These are phyloP conservation scores for Chlamydomonas reinhardtii DNA, from an alignment of 163 green algal species.

Conservation along the genomic window DNA sequence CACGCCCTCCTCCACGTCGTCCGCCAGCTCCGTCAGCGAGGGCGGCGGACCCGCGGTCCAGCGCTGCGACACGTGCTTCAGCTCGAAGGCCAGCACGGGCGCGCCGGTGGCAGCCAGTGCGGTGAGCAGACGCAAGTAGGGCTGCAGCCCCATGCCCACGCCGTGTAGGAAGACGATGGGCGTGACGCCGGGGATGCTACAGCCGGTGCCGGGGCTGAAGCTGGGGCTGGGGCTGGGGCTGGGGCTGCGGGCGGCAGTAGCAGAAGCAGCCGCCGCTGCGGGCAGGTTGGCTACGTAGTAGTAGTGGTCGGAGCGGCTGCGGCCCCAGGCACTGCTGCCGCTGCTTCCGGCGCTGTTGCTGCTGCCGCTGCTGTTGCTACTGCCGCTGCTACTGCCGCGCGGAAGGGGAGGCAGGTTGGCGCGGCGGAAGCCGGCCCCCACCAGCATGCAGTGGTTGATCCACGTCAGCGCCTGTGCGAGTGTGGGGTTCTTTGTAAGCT, in stretches of 20 bases:
- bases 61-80: slow-evolving; percentile 56
- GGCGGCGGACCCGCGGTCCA: slow-evolving; percentile 16
- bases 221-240: no score
- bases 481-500: no score
- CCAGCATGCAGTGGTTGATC: slow-evolving; percentile 53
- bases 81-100: slow-evolving; percentile 57
- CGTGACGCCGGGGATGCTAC: no score
- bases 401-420: not conserved
- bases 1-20: slow-evolving; percentile 26
- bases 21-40: slow-evolving; percentile 23
- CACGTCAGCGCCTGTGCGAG: slow-evolving; percentile 17
- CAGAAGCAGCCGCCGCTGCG: no score
- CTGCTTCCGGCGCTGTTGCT: not conserved
- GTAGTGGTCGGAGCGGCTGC: slow-evolving; percentile 20
- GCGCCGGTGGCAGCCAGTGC: slow-evolving; percentile 48
- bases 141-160: slow-evolving; percentile 56
- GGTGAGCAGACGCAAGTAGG: slow-evolving; percentile 54
- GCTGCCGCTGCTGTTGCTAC: not conserved
- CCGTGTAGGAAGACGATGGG: slow-evolving; percentile 56
- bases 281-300: slow-evolving; percentile 31
- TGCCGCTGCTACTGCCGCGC: no score
- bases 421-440: slow-evolving; percentile 24
- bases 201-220: not conserved
- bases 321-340: no score
- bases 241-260: not conserved